Evolutionary conservation across 371 early-diverging fungal genomes (phyloP), one percentile per base, ranked within the genome.

Genomic region (Mucor indicus): DNA sequence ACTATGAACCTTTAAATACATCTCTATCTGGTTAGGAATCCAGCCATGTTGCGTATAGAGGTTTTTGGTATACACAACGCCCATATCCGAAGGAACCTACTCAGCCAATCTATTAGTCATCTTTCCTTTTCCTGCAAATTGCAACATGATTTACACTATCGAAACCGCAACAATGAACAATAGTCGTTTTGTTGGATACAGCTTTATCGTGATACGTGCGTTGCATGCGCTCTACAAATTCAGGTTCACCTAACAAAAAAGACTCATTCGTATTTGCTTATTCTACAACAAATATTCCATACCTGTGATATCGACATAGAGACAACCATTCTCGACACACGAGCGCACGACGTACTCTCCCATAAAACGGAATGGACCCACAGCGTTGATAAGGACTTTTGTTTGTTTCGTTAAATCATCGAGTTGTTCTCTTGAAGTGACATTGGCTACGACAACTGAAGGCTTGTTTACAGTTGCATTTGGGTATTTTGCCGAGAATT

Each of bases 131-230:
- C n/a, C n/a, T n/a, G n/a, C n/a, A 16, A 38, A 39, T 23, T 17
- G 7, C 11, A 17, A 11, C 20, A 29, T 1, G 50, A 24, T 72
- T 72, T 61, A 93, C 73, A 50, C 87, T 87, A 67, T 95, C 95
- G 66, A 94, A 94, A 7, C 95, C 98, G 72, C 92, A 92, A 11
- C 83, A 79, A 44, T 90, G 87, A 11, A 95, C 85, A 53, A 95
- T 82, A 13, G 79, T 65, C 0, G 88, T 80, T 30, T 75, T 66
- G 10, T 80, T 82, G 37, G 68, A 67, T 42, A 57, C 58, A 6
- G 95, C 96, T 44, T 81, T 61, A 11, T 87, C 80, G 52, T 90
- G 75, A 57, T 90, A 92, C 12, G 76, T 73, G 38, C 84, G 70
- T 38, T 81, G 77, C 69, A 88, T 84, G 11, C 83, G 66, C 48